Evolutionary conservation across 2,329 filamentous ascomycete genomes (phyloP), one percentile per base, ranked within the genome.

Genomic region (Epichloe glyceriae): DNA sequence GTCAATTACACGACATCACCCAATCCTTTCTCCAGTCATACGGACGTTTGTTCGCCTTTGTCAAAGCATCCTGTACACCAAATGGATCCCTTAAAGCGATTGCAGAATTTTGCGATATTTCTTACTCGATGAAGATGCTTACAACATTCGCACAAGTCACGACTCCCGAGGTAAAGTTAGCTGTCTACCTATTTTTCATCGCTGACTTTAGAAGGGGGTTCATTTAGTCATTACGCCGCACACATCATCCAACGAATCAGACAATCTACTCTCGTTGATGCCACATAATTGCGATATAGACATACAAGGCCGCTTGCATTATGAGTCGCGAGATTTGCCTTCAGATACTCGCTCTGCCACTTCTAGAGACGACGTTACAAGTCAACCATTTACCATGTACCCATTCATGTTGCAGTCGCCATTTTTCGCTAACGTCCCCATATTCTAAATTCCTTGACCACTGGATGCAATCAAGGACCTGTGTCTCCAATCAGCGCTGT

Each of bases 31-130:
- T 82, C 3, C 64, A 70, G 15, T 57, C 60, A 0, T 70, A 78
- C 47, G 78, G 78, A 0, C 70, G 73, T 11, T 59, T 82, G 0
- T 78, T 75, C 55, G 75, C 77, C 0, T 72, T 79, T 56, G 67
- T 75, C 46, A 67, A 67, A 34, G 62, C 69, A 12, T 58, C 63
- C 14, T 67, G 64, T 12, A 67, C 68, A 6, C 65, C 69, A 10
- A 67, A 71, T 34, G 71, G 68, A 7, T 58, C 70, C 5, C 69
- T 76, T 54, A 69, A 66, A 49, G 73, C 74, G 7, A 62, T 78
- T 45, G 71, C 72, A 2, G 78, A 82, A 56, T 82, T 74, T 52
- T 72, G 70, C 49, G 75, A 80, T 53, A 64, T 69, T 20, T 67
- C 70, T 2, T 61, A 70, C 48, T 73, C 74, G 10, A 44, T 68